Percentiles rank a stretch among this genome's conserved stretches.
Conservation (phyloP, 345 rosid genomes). For the Melastoma malabathricum region DNA sequence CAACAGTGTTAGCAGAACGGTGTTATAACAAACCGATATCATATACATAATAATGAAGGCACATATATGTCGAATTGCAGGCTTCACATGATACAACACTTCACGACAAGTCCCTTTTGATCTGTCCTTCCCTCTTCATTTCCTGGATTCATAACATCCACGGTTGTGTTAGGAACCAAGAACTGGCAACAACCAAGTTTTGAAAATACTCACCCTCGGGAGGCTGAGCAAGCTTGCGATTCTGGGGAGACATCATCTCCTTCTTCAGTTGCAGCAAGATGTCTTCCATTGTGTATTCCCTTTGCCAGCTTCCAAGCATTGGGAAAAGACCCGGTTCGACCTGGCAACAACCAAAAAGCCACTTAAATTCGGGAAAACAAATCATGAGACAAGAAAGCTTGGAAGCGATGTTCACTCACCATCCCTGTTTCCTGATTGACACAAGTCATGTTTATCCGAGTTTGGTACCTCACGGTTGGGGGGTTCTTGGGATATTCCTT, state of each 20-base stretch:
- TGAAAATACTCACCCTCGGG: constrained; percentile 42
- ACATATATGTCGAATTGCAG: constrained; percentile 4
- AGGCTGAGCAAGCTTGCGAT: constrained; percentile 67
- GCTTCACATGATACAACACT: constrained; percentile 62
- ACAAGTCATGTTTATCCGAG: constrained; percentile 67
- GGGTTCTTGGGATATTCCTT: constrained; percentile 61
- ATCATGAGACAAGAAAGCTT: neutral
- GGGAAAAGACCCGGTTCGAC: constrained; percentile 60
- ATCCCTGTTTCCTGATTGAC: constrained; percentile 59
- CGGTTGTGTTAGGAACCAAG: too few relatives aligned
- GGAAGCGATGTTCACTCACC: constrained; percentile 24
- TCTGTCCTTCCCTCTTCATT: constrained; percentile 76
- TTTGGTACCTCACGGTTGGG: constrained; percentile 64
- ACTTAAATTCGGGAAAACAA: constrained; percentile 8
- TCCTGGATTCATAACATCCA: constrained; percentile 30
- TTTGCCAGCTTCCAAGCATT: constrained; percentile 64
- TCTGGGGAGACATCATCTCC: constrained; percentile 70
- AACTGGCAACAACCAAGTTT: neutral
- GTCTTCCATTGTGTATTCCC: constrained; percentile 68
- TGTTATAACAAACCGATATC: neutral
- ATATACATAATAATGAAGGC: constrained; percentile 15
- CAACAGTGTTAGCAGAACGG: neutral
- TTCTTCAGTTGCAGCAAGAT: constrained; percentile 59
- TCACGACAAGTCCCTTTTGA: constrained; percentile 65
- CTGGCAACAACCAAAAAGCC: constrained; percentile 16